Evolutionary conservation across 2,329 filamentous ascomycete genomes (phyloP).

Genomic region (Ophidiomyces ophidiicola): DNA sequence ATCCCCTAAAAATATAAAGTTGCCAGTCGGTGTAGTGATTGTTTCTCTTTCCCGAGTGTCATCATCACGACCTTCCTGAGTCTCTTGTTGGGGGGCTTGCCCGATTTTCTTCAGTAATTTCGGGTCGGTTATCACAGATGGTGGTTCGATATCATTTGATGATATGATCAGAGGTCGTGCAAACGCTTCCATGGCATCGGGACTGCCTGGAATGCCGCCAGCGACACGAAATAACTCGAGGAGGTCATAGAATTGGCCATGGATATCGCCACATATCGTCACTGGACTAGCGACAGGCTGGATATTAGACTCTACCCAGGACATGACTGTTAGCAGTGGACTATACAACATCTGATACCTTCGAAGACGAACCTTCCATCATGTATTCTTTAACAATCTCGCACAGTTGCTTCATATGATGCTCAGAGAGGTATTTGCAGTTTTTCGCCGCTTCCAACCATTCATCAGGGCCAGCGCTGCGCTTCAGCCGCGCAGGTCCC

Average conservation of each 20-base stretch:
- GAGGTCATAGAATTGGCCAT: constrained; percentile 96
- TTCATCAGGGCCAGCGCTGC: constrained; percentile 79
- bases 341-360: background rate
- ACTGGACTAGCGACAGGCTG: constrained; percentile 96
- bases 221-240: constrained; percentile 99
- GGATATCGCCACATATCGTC: constrained; percentile 96
- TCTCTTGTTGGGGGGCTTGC: background rate
- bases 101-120: constrained; percentile 12
- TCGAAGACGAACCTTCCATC: constrained; percentile 64
- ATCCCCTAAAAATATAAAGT: constrained; percentile 52
- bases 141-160: constrained; percentile 13
- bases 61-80: background rate
- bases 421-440: constrained; percentile 91
- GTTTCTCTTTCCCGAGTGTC: background rate
- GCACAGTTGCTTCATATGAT: constrained; percentile 96
- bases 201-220: constrained; percentile 95
- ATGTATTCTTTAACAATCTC: constrained; percentile 98
- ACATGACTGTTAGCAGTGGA: background rate
- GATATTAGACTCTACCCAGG: constrained; percentile 74
- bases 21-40: constrained; percentile 10
- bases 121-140: constrained; percentile 13
- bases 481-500: constrained; percentile 71
- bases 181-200: constrained; percentile 57
- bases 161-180: constrained; percentile 16
- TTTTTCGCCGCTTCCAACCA: constrained; percentile 95